Evolutionary conservation across 495 filamentous ascomycete genomes (phyloP).

Genomic region (Margaritispora aquatica): DNA sequence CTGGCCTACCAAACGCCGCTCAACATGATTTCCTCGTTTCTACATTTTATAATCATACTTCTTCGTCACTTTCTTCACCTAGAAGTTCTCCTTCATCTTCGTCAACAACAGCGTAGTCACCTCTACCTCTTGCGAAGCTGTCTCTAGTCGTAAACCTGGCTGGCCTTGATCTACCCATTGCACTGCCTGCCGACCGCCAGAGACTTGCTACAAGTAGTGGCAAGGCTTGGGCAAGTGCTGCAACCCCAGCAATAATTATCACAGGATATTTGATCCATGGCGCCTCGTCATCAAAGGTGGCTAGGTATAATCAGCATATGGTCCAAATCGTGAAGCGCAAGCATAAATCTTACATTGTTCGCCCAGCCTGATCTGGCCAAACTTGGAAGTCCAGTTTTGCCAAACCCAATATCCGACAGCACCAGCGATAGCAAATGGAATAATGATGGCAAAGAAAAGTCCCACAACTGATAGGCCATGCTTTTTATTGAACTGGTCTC

Average conservation of each 20-base stretch:
- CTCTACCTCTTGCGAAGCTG: conserved; percentile 75
- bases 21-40: neutral
- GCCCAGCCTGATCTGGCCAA: conserved; percentile 82
- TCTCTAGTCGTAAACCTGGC: conserved; percentile 75
- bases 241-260: conserved; percentile 66
- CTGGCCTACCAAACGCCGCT: neutral
- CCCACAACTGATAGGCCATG: conserved; percentile 64
- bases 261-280: conserved; percentile 74
- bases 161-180: conserved; percentile 42
- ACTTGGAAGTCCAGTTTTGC: conserved; percentile 79
- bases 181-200: conserved; percentile 52
- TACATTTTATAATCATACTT: conserved; percentile 35
- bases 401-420: conserved; percentile 81
- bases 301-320: conserved; percentile 17
- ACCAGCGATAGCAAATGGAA: conserved; percentile 62
- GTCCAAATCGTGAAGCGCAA: neutral
- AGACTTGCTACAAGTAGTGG: conserved; percentile 63
- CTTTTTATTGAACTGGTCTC: conserved; percentile 68
- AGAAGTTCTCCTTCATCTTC: conserved; percentile 91
- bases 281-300: conserved; percentile 54
- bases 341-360: conserved; percentile 39
- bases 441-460: conserved; percentile 81
- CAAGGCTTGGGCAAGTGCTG: conserved; percentile 66
- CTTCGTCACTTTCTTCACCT: conserved; percentile 90
- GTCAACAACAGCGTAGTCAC: conserved; percentile 82